These are phyloP conservation scores for Trifolium repens DNA, from an alignment of 306 rosid genomes.

Conservation along the genomic window DNA sequence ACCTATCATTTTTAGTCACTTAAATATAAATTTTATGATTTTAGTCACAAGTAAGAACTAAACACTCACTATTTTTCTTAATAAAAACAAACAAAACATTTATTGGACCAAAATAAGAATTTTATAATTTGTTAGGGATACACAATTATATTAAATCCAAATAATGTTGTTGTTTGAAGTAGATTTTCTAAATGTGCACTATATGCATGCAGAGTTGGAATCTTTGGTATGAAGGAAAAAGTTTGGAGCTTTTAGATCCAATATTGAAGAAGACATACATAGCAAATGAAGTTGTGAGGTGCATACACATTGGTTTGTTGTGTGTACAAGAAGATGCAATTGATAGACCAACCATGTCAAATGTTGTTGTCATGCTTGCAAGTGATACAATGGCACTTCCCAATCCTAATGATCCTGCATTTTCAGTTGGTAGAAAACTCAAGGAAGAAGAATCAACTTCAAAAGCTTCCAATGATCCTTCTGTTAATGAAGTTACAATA, in stretches of 20 bases:
- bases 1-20: background rate
- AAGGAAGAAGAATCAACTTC: conserved; percentile 40
- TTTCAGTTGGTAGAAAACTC: conserved; percentile 39
- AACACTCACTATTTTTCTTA: too few species aligned
- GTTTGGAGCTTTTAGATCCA: conserved; percentile 54
- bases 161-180: background rate
- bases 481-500: conserved; percentile 37
- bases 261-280: conserved; percentile 34
- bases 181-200: background rate
- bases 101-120: too few species aligned
- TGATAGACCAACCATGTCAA: conserved; percentile 61
- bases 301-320: conserved; percentile 59
- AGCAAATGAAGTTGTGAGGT: conserved; percentile 39
- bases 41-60: too few species aligned
- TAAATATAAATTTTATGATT: background rate
- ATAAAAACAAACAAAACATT: too few species aligned
- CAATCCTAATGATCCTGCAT: conserved; percentile 53
- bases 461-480: conserved; percentile 29
- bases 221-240: conserved; percentile 56
- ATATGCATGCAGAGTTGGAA: conserved; percentile 56
- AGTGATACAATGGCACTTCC: conserved; percentile 52
- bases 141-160: background rate
- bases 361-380: conserved; percentile 50
- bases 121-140: too few species aligned
- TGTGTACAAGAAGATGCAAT: conserved; percentile 62